Evolutionary conservation across 2,329 filamentous ascomycete species (phyloP).

Genomic region (Plenodomus lindquistii): DNA sequence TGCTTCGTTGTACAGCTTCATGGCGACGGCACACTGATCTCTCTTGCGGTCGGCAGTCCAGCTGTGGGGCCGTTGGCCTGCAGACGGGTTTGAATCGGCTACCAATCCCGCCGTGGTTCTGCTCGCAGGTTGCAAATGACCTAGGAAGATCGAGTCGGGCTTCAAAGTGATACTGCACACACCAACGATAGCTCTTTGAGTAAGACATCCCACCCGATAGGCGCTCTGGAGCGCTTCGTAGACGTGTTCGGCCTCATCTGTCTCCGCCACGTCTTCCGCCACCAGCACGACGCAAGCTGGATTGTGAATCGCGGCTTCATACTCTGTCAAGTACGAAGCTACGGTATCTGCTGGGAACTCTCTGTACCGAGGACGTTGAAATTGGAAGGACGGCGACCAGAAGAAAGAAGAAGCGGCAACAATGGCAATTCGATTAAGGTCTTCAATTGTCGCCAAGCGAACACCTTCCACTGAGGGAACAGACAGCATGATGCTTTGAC

Average conservation of each 20-base stretch:
- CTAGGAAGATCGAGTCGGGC: conserved; percentile 22
- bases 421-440: conserved; percentile 29
- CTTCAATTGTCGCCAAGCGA: conserved; percentile 27
- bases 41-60: conserved; percentile 10
- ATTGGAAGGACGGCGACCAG: conserved; percentile 34
- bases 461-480: conserved; percentile 20
- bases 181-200: conserved; percentile 23
- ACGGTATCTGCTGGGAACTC: conserved; percentile 29
- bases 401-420: conserved; percentile 37
- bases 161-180: conserved; percentile 29
- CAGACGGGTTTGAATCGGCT: not conserved
- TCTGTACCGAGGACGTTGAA: conserved; percentile 26
- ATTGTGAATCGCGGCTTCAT: conserved; percentile 17
- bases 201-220: conserved; percentile 5
- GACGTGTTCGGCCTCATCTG: conserved; percentile 16
- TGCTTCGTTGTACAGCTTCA: conserved; percentile 19
- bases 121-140: conserved; percentile 16
- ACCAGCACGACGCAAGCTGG: conserved; percentile 19
- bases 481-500: conserved; percentile 10
- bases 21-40: conserved; percentile 21
- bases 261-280: conserved; percentile 16
- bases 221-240: conserved; percentile 25
- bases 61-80: conserved; percentile 2
- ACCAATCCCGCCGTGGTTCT: not conserved
- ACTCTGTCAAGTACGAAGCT: conserved; percentile 21